A percentile compares a stretch with the other conserved stretches of the same genome.
Conservation (phyloP, 176 grass and related monocot species). For the Paspalum vaginatum region DNA sequence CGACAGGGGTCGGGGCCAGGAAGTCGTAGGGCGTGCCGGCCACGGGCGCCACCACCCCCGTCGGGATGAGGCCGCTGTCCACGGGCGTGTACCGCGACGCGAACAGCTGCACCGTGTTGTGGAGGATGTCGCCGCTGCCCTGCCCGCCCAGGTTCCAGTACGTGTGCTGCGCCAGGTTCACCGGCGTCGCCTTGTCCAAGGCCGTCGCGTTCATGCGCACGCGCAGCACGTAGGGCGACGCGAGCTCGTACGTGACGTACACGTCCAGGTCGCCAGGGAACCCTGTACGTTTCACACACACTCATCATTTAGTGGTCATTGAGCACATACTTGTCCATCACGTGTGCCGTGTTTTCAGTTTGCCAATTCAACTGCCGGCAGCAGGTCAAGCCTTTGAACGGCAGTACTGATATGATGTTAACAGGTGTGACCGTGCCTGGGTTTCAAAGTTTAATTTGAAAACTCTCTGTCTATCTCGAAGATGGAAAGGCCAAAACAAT, state of each 20-base stretch:
- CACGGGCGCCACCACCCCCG: constrained; percentile 55
- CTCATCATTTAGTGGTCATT: not conserved
- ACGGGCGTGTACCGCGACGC: constrained; percentile 70
- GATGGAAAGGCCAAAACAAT: too few relatives aligned
- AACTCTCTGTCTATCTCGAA: not conserved
- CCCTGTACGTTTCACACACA: constrained; percentile 46
- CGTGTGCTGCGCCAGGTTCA: constrained; percentile 85
- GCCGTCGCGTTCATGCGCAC: constrained; percentile 77
- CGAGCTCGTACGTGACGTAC: constrained; percentile 82
- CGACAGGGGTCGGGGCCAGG: constrained; percentile 41
- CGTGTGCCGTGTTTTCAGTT: not conserved
- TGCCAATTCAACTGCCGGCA: not conserved
- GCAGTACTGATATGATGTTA: not conserved
- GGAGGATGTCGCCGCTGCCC: constrained; percentile 66
- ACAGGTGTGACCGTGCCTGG: not conserved
- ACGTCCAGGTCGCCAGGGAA: constrained; percentile 86
- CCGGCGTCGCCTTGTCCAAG: constrained; percentile 70
- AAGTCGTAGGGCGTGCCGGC: constrained; percentile 81
- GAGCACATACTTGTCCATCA: too few relatives aligned
- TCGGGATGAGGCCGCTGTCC: constrained; percentile 64
- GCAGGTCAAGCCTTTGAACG: not conserved
- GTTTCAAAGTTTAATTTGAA: not conserved
- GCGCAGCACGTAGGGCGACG: constrained; percentile 56
- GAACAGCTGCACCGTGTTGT: constrained; percentile 70
- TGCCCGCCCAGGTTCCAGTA: constrained; percentile 88